Evolutionary conservation across 2,329 filamentous ascomycete species (phyloP), one percentile per base, ranked within the genome.

Genomic region (Capronia americana): DNA sequence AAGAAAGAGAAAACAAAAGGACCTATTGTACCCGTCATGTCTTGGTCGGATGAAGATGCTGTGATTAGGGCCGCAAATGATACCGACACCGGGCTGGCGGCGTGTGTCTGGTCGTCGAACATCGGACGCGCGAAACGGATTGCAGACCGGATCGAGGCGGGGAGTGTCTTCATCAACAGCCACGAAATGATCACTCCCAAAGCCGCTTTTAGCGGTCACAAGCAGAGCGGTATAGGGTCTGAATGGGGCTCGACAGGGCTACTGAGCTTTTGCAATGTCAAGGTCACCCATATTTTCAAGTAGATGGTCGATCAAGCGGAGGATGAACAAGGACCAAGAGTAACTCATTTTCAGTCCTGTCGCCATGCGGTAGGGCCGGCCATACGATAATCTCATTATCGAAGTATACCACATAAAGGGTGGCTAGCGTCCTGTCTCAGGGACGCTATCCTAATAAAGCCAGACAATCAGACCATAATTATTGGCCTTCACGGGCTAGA

Each of bases 11-110:
- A 28, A 3, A 28, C 26, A 28, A 53, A 53, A 44, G 86, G 84
- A 0, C 88, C 89, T 0, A 86, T 91, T 41, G 80, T 90, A 0
- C 88, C 88, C 0, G 77, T 90, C 7, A 73, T 89, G 57, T 82
- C 81, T 23, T 91, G 87, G 86, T 78, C 78, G 0, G 80, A 84
- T 28, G 87, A 90, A 65, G 82, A 82, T 2, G 86, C 89, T n/a
- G 85, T 88, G 0, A 77, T 90, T 30, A 72, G 73, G 0, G 81
- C 85, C 1, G 86, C 84, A 1, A 88, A 88, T 66, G 77, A 80
- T 17, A 77, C 78, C 1, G 78, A 83, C 28, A 81, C 79, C 34
- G 86, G 85, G 0, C 79, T 88, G 0, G 85, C 84, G 0, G 82
- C 84, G 1, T 86, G 85, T 0, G 82, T 89, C 0, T 89, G 86